These are phyloP conservation scores for Persicaria tinctoria DNA, from an alignment of 148 eudicot species.

Conservation along the genomic window DNA sequence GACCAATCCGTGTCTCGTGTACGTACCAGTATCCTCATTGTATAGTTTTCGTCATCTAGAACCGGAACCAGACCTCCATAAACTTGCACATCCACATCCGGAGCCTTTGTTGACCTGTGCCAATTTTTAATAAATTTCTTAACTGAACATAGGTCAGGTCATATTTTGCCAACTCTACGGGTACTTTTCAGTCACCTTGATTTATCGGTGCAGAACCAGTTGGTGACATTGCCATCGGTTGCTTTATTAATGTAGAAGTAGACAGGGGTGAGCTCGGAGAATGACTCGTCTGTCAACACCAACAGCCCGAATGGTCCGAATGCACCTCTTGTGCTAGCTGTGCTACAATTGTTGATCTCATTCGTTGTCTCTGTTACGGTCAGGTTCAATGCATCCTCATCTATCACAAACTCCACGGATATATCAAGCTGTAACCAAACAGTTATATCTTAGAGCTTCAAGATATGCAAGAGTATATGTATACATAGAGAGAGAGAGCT, in stretches of 20 bases:
- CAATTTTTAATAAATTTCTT: neutral
- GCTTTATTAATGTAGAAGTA: conserved; percentile 69
- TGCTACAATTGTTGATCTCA: conserved; percentile 52
- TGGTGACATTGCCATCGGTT: conserved; percentile 38
- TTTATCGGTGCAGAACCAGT: conserved; percentile 82
- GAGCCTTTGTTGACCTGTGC: conserved; percentile 61
- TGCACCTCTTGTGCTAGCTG: conserved; percentile 44
- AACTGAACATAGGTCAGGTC: neutral
- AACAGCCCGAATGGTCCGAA: conserved; percentile 84
- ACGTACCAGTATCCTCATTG: conserved; percentile 60
- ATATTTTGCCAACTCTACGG: no score
- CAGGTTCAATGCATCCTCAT: conserved; percentile 33
- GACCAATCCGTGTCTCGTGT: neutral
- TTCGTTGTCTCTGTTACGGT: neutral
- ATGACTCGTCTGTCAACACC: conserved; percentile 62
- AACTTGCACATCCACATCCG: conserved; percentile 46
- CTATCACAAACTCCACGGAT: conserved; percentile 54
- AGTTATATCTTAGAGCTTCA: neutral
- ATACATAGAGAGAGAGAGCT: no score
- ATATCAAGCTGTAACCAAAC: conserved; percentile 51
- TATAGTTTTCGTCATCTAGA: conserved; percentile 57
- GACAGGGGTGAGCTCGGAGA: conserved; percentile 70
- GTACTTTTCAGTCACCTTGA: conserved; percentile 29
- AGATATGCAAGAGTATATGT: no score
- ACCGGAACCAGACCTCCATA: conserved; percentile 68